Conservation (phyloP, 2,329 filamentous ascomycete species). For the Botryotinia calthae region DNA sequence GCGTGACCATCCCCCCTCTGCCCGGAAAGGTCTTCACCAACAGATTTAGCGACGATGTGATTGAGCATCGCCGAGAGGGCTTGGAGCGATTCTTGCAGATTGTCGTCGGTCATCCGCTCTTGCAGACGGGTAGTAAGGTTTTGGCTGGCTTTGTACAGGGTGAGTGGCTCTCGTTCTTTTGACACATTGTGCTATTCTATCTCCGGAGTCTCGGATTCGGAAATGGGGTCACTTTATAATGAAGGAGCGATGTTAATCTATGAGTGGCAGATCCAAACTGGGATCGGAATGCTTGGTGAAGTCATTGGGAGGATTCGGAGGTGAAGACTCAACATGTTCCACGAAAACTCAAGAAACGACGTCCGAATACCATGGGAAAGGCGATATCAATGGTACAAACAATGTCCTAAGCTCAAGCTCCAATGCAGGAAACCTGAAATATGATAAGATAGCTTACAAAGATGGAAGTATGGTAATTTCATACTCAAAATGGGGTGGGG, state of each 20-base stretch:
- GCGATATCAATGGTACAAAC: conserved; percentile 14
- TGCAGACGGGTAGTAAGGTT: conserved; percentile 98
- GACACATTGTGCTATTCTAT: background rate
- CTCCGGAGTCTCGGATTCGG: conserved; percentile 4
- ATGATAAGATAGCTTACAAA: conserved; percentile 6
- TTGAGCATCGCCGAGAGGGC: conserved; percentile 87
- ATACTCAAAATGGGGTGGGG: background rate
- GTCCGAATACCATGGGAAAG: conserved; percentile 28
- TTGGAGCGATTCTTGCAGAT: conserved; percentile 96
- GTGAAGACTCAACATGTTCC: conserved; percentile 36
- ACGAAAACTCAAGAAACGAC: conserved; percentile 47
- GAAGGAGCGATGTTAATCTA: background rate
- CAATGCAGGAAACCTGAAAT: conserved; percentile 1
- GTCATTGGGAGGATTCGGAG: conserved; percentile 22
- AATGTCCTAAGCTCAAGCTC: background rate
- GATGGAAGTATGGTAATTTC: conserved; percentile 1
- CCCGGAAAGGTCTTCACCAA: conserved; percentile 98
- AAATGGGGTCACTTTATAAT: background rate
- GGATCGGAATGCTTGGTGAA: conserved; percentile 87
- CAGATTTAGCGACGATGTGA: conserved; percentile 96
- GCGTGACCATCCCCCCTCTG: conserved; percentile 92
- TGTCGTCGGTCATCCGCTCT: conserved; percentile 89
- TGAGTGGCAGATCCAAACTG: conserved; percentile 70
- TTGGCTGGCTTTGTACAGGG: conserved; percentile 95
- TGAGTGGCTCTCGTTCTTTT: conserved; percentile 45